Percentiles rank a stretch among this genome's conserved stretches.
These are phyloP conservation scores for Ettlia oleoabundans DNA, from an alignment of 139 green algal species.

Conservation along the genomic window DNA sequence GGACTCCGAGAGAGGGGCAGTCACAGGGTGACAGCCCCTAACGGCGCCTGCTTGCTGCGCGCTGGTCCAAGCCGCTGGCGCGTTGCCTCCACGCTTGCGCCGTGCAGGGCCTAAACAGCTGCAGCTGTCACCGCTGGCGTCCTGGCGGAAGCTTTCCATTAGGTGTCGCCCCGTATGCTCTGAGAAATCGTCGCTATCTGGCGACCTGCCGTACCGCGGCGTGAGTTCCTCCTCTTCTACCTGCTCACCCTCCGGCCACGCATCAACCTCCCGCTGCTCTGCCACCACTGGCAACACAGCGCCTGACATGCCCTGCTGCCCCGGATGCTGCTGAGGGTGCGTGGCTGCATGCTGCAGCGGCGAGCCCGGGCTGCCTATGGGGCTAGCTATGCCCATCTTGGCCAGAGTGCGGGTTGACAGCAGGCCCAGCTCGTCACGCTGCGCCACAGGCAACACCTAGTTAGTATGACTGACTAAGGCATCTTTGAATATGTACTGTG, in stretches of 20 bases:
- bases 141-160: neutral
- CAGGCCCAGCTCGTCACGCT: slow-evolving; percentile 37
- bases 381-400: neutral
- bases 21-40: too few relatives aligned
- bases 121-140: neutral
- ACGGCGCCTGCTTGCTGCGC: too few relatives aligned
- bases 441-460: neutral
- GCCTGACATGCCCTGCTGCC: neutral
- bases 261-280: neutral
- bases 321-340: neutral
- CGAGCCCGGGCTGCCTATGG: neutral
- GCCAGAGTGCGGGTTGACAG: neutral
- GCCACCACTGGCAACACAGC: neutral
- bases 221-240: neutral
- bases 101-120: neutral
- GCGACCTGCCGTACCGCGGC: slow-evolving; percentile 3
- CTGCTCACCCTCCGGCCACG: neutral
- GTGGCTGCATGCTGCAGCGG: neutral
- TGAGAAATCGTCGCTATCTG: slow-evolving; percentile 19
- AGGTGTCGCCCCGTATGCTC: slow-evolving; percentile 26
- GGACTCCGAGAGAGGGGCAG: too few relatives aligned
- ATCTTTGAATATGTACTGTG: neutral
- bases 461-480: too few relatives aligned
- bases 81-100: neutral
- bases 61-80: too few relatives aligned